Evolutionary conservation across 371 early-diverging fungal genomes (phyloP).

Genomic region (Catenaria anguillulae): DNA sequence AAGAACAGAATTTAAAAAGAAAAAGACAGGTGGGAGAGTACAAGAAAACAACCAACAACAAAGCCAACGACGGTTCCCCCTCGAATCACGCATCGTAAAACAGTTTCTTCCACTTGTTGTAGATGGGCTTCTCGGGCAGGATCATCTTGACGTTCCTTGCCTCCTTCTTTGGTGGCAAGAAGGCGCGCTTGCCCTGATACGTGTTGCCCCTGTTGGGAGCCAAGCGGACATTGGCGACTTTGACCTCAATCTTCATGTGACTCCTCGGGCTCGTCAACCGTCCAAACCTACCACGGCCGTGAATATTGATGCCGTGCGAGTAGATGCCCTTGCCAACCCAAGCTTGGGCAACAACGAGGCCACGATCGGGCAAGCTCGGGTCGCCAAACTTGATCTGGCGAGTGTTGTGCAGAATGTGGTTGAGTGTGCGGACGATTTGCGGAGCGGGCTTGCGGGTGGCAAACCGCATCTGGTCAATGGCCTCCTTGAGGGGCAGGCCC

Average conservation of each 20-base stretch:
- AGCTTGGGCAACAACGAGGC: slow-evolving; percentile 38
- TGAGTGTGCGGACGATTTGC: slow-evolving; percentile 50
- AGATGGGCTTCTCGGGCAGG: slow-evolving; percentile 59
- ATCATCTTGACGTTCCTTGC: slow-evolving; percentile 55
- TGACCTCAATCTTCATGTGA: slow-evolving; percentile 67
- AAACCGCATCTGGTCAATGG: slow-evolving; percentile 75
- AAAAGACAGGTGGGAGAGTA: no score
- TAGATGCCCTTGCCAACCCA: slow-evolving; percentile 83
- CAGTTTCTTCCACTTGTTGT: slow-evolving; percentile 27
- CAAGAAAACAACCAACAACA: no score
- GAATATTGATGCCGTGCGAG: slow-evolving; percentile 47
- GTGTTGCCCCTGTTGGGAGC: slow-evolving; percentile 14
- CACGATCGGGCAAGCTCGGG: background rate
- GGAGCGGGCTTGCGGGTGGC: slow-evolving; percentile 61
- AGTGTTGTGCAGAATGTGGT: slow-evolving; percentile 32
- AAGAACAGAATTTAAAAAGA: no score
- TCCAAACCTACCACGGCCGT: slow-evolving; percentile 72
- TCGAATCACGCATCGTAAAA: slow-evolving; percentile 6
- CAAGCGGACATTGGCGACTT: slow-evolving; percentile 25
- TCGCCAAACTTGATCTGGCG: background rate
- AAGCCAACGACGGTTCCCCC: no score
- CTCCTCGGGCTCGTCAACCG: slow-evolving; percentile 58
- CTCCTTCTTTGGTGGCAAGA: slow-evolving; percentile 20
- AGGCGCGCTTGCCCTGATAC: slow-evolving; percentile 15
- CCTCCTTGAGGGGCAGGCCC: slow-evolving; percentile 58